These are phyloP conservation scores for Lachancea cidri DNA, from an alignment of 805 yeast genomes.

Conservation along the genomic window DNA sequence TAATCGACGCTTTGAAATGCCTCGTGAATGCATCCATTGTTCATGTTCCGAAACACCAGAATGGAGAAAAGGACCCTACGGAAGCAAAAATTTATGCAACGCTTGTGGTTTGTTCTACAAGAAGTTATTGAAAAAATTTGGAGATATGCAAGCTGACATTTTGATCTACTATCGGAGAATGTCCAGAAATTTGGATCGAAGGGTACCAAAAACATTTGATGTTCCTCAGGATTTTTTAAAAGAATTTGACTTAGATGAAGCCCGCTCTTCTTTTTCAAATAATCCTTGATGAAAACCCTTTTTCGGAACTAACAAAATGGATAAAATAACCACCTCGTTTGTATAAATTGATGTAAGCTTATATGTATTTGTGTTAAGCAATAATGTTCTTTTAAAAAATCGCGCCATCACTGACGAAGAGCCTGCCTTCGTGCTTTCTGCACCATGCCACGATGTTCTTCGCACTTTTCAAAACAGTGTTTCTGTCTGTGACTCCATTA, in stretches of 20 bases:
- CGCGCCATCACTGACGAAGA: slow-evolving; percentile 74
- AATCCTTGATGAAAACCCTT: no score
- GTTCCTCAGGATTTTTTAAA: slow-evolving; percentile 1
- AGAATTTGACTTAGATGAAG: no score
- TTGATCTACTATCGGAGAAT: slow-evolving; percentile 15
- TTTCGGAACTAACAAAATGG: no score
- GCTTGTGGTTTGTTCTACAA: slow-evolving; percentile 79
- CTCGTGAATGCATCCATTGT: slow-evolving; percentile 16
- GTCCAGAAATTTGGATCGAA: slow-evolving; percentile 14
- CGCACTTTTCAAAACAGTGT: slow-evolving; percentile 55
- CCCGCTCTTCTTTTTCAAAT: no score
- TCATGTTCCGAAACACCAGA: slow-evolving; percentile 49
- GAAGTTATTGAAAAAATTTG: slow-evolving; percentile 46
- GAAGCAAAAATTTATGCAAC: slow-evolving; percentile 70
- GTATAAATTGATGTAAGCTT: no score
- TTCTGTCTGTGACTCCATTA: slow-evolving; percentile 52
- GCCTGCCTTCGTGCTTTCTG: slow-evolving; percentile 57
- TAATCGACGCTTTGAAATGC: neutral
- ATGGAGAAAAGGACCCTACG: slow-evolving; percentile 81
- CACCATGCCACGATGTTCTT: slow-evolving; percentile 72
- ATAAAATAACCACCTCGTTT: no score
- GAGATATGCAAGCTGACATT: slow-evolving; percentile 12
- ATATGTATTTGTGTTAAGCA: no score
- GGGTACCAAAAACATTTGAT: slow-evolving; percentile 12
- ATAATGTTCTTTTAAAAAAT: slow-evolving; percentile 43